Evolutionary conservation across 371 early-diverging fungal species (phyloP).

Genomic region (Mortierella sp.): DNA sequence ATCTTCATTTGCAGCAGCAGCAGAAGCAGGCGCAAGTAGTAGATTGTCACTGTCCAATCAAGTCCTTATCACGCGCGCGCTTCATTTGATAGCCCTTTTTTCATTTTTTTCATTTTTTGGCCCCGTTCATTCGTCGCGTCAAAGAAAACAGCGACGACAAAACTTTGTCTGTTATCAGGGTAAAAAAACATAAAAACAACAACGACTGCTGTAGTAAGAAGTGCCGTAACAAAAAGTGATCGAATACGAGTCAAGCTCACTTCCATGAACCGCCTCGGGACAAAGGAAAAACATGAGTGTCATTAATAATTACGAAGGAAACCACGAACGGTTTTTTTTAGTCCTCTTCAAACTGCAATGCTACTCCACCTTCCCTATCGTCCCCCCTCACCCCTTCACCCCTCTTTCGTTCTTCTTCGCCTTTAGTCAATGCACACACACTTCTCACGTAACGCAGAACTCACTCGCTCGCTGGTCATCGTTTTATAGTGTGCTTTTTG

Average conservation of each 20-base stretch:
- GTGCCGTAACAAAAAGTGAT: too few species aligned
- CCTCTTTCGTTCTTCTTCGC: not conserved
- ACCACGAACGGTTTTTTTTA: too few species aligned
- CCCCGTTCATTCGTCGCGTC: constrained; percentile 8
- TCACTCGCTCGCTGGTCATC: not conserved
- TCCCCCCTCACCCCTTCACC: not conserved
- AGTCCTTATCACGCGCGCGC: constrained; percentile 4
- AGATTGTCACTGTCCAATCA: too few species aligned
- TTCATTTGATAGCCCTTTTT: not conserved
- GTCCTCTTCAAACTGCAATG: too few species aligned
- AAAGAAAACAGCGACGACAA: too few species aligned
- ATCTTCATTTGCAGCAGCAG: too few species aligned
- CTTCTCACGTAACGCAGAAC: constrained; percentile 24
- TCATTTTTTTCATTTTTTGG: not conserved
- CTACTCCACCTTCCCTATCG: not conserved
- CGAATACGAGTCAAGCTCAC: too few species aligned
- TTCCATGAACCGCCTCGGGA: too few species aligned
- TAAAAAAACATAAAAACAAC: not conserved
- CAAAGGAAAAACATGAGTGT: too few species aligned
- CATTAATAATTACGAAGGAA: too few species aligned
- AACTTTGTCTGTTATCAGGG: not conserved
- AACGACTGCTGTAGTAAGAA: not conserved
- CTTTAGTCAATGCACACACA: constrained; percentile 16
- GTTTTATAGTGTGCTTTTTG: not conserved
- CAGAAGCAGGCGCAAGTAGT: too few species aligned